Evolutionary conservation across 1,284 basidiomycete genomes (phyloP), one percentile per base, ranked within the genome.

Genomic region (Veloboletus limbatus): DNA sequence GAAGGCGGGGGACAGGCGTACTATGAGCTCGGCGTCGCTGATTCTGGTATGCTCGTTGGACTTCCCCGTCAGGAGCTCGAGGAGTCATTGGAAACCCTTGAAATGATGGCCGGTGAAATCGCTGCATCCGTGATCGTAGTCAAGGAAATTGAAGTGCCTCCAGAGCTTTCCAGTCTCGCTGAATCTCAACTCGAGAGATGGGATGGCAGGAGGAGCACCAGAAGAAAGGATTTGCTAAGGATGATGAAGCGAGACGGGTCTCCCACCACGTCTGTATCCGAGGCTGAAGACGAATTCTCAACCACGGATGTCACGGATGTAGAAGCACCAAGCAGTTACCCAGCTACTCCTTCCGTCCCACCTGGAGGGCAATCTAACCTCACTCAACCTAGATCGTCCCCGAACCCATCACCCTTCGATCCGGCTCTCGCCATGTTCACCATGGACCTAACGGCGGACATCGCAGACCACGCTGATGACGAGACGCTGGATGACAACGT

Each of bases 1-100:
- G 90, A 96, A 66, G 93, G 93, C 13, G 85, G 88, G 4, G 93
- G 93, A 5, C 86, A 91, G 61, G 92, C 93, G 0, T 90, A 92
- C 63, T 97, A 97, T 58, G 93, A 96, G 64, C 80, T 97, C 14
- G 94, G 93, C 13, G 85, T 97, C 1, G 78, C 83, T 27, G 93
- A 97, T 63, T 87, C 87, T 4, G 93, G 93, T 1, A 79, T 84
- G 3, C 81, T 97, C 14, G 77, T 96, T 34, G 93, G 93, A 0
- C 77, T 97, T 6, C 73, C 80, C 0, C 74, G 83, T 21, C 65
- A 69, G 2, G 88, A 95, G 64, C 81, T 97, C 57, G 87, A 90
- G 49, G 76, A 78, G 52, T 88, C 84, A 2, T 69, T 97, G 31
- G 80, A 84, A 55, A 95, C 92, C 0, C 78, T 97, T 13, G 88